Evolutionary conservation across 2,329 filamentous ascomycete species (phyloP).

Genomic region (Falciphora oryzae): DNA sequence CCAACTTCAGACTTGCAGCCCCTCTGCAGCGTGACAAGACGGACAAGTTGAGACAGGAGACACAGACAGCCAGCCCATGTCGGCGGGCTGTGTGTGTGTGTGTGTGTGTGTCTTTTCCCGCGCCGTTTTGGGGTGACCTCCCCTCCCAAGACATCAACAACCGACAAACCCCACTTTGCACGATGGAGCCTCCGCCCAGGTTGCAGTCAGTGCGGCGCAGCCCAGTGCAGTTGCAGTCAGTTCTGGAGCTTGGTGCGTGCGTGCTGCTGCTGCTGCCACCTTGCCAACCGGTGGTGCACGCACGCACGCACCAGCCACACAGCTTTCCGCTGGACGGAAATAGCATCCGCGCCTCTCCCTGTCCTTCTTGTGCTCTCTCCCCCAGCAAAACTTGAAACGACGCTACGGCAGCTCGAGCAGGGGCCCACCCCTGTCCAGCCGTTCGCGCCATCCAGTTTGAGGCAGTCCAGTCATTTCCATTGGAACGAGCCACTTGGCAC

Average conservation of each 20-base stretch:
- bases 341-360: not conserved
- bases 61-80: not conserved
- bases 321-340: not conserved
- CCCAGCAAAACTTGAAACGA: slow-evolving; percentile 1
- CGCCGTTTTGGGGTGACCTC: not conserved
- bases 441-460: not conserved
- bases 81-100: too few species aligned
- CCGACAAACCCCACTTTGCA: not conserved
- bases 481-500: not conserved
- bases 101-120: not conserved
- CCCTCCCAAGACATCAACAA: not conserved
- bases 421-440: not conserved
- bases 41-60: not conserved
- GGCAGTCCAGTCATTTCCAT: not conserved
- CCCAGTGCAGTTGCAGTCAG: not conserved
- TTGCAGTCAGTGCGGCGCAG: not conserved
- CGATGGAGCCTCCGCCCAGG: not conserved
- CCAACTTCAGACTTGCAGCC: not conserved
- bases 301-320: not conserved
- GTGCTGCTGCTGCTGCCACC: too few species aligned
- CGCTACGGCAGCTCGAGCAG: not conserved
- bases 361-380: too few species aligned
- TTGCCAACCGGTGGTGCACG: not conserved
- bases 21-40: not conserved
- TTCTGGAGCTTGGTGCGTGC: not conserved